Conservation (phyloP, 1,284 basidiomycete genomes). For the Apiotrichum brassicae region DNA sequence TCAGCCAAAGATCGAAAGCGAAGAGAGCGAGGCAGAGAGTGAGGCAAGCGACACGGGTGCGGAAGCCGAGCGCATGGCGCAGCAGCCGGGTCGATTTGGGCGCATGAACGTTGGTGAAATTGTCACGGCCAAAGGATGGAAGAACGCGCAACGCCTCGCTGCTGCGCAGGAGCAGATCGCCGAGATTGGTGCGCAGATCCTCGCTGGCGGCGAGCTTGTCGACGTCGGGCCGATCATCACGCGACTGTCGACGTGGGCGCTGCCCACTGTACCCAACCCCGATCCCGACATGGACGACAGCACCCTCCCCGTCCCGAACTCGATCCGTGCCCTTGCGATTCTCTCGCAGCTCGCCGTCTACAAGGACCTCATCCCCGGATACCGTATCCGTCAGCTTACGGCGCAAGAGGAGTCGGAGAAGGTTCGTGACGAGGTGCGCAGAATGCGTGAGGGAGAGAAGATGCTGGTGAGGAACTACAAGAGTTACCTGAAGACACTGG, state of each 20-base stretch:
- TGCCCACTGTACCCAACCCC: slow-evolving; percentile 61
- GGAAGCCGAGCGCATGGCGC: slow-evolving; percentile 37
- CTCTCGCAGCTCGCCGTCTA: slow-evolving; percentile 90
- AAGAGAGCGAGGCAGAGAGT: slow-evolving; percentile 48
- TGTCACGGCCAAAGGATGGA: slow-evolving; percentile 52
- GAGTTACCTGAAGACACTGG: slow-evolving; percentile 74
- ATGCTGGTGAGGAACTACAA: slow-evolving; percentile 88
- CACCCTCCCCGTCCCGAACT: slow-evolving; percentile 62
- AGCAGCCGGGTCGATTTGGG: slow-evolving; percentile 58
- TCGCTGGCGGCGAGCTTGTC: slow-evolving; percentile 58
- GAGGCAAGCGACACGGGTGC: slow-evolving; percentile 51
- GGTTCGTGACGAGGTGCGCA: slow-evolving; percentile 86
- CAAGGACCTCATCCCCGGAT: slow-evolving; percentile 89
- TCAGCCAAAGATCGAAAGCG: slow-evolving; percentile 46
- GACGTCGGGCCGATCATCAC: slow-evolving; percentile 66
- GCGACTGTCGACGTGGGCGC: slow-evolving; percentile 76
- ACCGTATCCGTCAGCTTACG: slow-evolving; percentile 74
- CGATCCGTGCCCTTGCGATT: slow-evolving; percentile 81
- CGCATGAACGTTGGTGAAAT: slow-evolving; percentile 72
- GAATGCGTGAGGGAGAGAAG: slow-evolving; percentile 92
- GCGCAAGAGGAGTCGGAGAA: slow-evolving; percentile 88
- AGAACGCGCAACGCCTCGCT: slow-evolving; percentile 63
- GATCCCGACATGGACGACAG: slow-evolving; percentile 51
- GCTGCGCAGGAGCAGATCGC: slow-evolving; percentile 86
- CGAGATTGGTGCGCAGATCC: slow-evolving; percentile 76